phyloP scores from a whole-genome alignment of 1,284 basidiomycete species.

The Volvariella surrecta region DNA sequence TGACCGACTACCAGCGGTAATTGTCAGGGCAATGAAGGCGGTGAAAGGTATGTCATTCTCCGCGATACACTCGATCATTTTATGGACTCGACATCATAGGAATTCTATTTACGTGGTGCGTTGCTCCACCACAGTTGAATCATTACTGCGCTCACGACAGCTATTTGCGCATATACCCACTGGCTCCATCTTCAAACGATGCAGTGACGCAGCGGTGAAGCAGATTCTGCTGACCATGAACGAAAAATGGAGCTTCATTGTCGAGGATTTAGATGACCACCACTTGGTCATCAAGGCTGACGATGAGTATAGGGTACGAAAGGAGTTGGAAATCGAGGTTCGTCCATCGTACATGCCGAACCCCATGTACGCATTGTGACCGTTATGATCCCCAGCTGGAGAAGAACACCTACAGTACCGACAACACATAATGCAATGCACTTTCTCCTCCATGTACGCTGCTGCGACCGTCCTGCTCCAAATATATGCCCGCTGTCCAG shows the following conservation, averaged over 20 bases:
- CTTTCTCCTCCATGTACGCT: too few species aligned
- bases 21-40: too few species aligned
- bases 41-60: too few species aligned
- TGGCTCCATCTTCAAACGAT: too few species aligned
- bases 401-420: conserved; percentile 39
- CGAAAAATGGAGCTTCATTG: conserved; percentile 72
- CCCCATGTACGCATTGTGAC: background rate
- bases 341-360: conserved; percentile 15
- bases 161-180: too few species aligned
- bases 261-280: conserved; percentile 81
- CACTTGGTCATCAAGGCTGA: conserved; percentile 81
- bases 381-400: conserved; percentile 24
- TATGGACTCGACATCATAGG: conserved; percentile 41
- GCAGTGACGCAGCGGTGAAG: conserved; percentile 83
- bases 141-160: background rate
- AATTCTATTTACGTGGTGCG: conserved; percentile 67
- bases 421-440: conserved; percentile 8
- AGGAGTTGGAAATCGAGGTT: conserved; percentile 73
- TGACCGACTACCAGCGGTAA: too few species aligned
- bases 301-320: conserved; percentile 64
- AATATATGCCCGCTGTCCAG: too few species aligned
- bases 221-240: conserved; percentile 82
- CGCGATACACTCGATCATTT: too few species aligned
- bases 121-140: background rate
- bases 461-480: too few species aligned